A percentile compares a stretch with the other conserved stretches of the same genome.
These are phyloP conservation scores for Neurospora sp. DNA, from an alignment of 495 filamentous ascomycete species.

Conservation along the genomic window DNA sequence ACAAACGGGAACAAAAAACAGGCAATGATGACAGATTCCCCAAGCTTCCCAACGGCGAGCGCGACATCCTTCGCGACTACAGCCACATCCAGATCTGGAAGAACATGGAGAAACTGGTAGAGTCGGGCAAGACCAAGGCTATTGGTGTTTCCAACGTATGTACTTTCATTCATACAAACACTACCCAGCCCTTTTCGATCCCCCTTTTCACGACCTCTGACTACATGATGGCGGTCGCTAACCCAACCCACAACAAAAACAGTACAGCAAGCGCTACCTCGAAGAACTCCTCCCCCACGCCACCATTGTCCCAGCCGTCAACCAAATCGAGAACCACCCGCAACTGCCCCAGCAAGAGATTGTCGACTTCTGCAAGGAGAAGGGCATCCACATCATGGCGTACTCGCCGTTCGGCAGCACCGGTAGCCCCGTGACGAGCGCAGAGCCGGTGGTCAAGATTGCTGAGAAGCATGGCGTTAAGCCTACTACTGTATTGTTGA, in stretches of 20 bases:
- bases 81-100: constrained; percentile 69
- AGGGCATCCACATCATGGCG: constrained; percentile 67
- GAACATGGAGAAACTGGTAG: constrained; percentile 63
- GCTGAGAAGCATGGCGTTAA: constrained; percentile 58
- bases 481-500: constrained; percentile 55
- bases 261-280: constrained; percentile 61
- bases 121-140: constrained; percentile 57
- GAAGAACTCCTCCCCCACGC: constrained; percentile 60
- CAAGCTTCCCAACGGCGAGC: constrained; percentile 56
- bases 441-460: constrained; percentile 57
- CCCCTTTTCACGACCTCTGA: background rate
- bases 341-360: constrained; percentile 79
- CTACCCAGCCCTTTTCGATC: background rate
- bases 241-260: background rate
- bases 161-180: background rate
- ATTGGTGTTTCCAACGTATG: constrained; percentile 68
- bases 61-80: constrained; percentile 56
- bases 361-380: constrained; percentile 60
- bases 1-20: constrained; percentile 9
- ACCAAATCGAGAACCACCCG: constrained; percentile 88
- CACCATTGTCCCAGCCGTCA: constrained; percentile 64
- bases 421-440: constrained; percentile 59
- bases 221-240: background rate
- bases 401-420: constrained; percentile 73
- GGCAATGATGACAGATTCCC: constrained; percentile 71